Base-by-base conservation (phyloP, 2,329 filamentous ascomycete species). In the Apiospora arundinis region DNA sequence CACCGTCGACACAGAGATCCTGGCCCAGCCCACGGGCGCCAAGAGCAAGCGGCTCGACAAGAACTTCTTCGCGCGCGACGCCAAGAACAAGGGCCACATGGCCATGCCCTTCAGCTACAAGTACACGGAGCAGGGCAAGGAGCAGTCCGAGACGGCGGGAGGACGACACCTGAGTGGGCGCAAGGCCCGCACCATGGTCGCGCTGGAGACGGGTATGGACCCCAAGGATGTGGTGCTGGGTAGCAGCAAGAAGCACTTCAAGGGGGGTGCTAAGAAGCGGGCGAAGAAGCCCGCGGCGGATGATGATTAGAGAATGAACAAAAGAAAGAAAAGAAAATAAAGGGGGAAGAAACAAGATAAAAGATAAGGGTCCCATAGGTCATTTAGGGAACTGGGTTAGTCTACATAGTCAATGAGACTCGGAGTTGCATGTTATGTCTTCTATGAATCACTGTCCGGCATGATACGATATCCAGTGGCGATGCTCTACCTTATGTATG, bases 171-270 rank as follows among this genome's bases (percentile, higher is more conserved):
- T 98, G 66, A 94, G 90, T 23, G 95, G 95, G 0, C 88, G 96
- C 73, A 99, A 99, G 82, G 89, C 94, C 68, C 91, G 91, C 78
- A 87, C 92, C 49, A 90, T 98, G 85, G 85, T 93, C 68, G 95
- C 95, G 14, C 79, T 98, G 73, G 94, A 98, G 84, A 93, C 92
- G 72, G 93, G 94, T 18, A 81, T 98, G 46, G 95, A 98, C 78
- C 92, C 93, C 0, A 92, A 91, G 72, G 95, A 98, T 71, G 83
- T 96, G 75, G 84, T 87, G 81, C 77, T 88, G 71, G 85, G 86
- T 71, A 85, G 85, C 69, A 89, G 91, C 71, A 99, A 99, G 90
- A 98, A 98, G 85, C 96, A 99, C 83, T 96, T 94, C 82, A 97
- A 97, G 84, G 92, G 89, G n/a, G 90, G 91, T 52, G 88, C 89